Conservation (phyloP, 441 rosid genomes). For the Arabidopsis lyrata region DNA sequence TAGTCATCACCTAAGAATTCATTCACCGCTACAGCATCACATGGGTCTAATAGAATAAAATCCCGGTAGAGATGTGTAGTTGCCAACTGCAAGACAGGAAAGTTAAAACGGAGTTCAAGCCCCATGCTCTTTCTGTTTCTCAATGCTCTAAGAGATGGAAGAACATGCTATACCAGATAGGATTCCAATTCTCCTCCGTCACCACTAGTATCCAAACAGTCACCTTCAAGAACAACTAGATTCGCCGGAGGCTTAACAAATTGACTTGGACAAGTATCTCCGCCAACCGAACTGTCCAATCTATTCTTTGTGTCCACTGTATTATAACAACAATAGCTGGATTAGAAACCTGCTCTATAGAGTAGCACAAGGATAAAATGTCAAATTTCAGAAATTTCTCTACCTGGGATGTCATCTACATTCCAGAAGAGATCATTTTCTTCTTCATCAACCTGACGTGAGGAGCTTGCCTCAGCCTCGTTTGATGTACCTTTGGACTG, state of each 20-base stretch:
- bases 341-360: constrained; percentile 11
- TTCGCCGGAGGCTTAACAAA: constrained; percentile 91
- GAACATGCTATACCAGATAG: constrained; percentile 72
- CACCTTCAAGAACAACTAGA: constrained; percentile 92
- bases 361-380: not conserved
- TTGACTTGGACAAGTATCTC: constrained; percentile 58
- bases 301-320: constrained; percentile 79
- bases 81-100: constrained; percentile 69
- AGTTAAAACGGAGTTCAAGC: constrained; percentile 33
- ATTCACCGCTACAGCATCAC: constrained; percentile 71
- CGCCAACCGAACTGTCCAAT: constrained; percentile 66
- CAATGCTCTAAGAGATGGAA: constrained; percentile 23
- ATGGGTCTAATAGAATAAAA: constrained; percentile 81
- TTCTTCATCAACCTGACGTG: constrained; percentile 51
- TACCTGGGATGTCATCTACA: constrained; percentile 79
- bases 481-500: constrained; percentile 53
- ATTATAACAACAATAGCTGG: constrained; percentile 22
- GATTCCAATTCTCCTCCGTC: constrained; percentile 82
- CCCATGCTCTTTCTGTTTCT: constrained; percentile 17
- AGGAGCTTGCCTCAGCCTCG: constrained; percentile 52
- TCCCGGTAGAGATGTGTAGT: constrained; percentile 76
- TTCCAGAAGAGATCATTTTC: constrained; percentile 80
- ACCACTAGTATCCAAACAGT: constrained; percentile 74
- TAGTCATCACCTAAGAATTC: constrained; percentile 56
- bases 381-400: constrained; percentile 13